These are phyloP conservation scores for Halophytophthora polymorphica DNA, from an alignment of 352 stramenopile genomes.

Conservation along the genomic window DNA sequence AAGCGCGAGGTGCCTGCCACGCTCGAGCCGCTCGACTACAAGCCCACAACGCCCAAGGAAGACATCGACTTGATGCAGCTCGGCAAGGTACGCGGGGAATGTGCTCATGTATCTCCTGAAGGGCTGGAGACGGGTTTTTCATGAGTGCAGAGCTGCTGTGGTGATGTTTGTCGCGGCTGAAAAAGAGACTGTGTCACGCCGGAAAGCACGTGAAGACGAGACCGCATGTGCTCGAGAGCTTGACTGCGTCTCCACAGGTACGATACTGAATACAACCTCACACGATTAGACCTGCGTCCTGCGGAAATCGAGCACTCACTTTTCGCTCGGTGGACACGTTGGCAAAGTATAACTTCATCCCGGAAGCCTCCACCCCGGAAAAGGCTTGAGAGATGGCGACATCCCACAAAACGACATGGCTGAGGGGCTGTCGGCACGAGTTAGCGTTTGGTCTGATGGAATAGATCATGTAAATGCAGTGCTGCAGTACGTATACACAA, in stretches of 20 bases:
- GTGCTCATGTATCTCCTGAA: no score
- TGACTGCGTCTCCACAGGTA: constrained; percentile 40
- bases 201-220: constrained; percentile 53
- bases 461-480: no score
- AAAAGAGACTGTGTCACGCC: constrained; percentile 33
- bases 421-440: no score
- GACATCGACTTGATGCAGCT: constrained; percentile 52
- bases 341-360: constrained; percentile 14
- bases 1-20: constrained; percentile 43
- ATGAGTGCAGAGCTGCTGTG: background rate
- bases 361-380: background rate
- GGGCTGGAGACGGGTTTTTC: no score
- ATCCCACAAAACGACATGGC: no score
- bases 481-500: no score
- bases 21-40: constrained; percentile 67
- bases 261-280: no score
- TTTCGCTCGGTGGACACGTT: no score
- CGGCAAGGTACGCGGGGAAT: constrained; percentile 49
- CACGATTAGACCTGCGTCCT: no score
- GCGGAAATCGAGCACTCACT: no score
- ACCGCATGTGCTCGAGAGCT: constrained; percentile 57
- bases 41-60: constrained; percentile 49
- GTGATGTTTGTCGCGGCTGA: background rate
- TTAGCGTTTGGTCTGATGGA: no score
- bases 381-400: background rate